Percentiles rank a stretch among this genome's conserved stretches.
phyloP scores from a whole-genome alignment of 2,329 filamentous ascomycete genomes.

The Cladophialophora immunda region DNA sequence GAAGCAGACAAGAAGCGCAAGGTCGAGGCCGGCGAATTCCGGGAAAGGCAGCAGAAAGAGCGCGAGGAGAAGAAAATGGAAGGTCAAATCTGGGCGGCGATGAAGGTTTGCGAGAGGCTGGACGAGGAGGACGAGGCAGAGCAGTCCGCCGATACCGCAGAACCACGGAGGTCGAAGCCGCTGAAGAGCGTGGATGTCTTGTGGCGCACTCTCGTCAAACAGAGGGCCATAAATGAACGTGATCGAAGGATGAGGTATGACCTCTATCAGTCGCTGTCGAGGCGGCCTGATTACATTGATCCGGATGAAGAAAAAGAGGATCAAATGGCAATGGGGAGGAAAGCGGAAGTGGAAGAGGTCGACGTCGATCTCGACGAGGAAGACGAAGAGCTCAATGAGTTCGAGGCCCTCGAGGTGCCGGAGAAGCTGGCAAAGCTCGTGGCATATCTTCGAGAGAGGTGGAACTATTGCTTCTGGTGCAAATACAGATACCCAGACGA shows the following conservation, averaged over 20 bases:
- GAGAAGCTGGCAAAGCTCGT: constrained; percentile 75
- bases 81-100: constrained; percentile 76
- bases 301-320: constrained; percentile 77
- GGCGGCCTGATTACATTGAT: constrained; percentile 73
- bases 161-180: constrained; percentile 54
- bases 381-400: constrained; percentile 81
- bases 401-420: constrained; percentile 71
- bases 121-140: constrained; percentile 53
- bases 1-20: constrained; percentile 67
- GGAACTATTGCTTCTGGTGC: constrained; percentile 95
- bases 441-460: constrained; percentile 72
- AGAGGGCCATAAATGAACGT: constrained; percentile 74
- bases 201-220: constrained; percentile 77
- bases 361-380: constrained; percentile 77
- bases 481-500: constrained; percentile 76
- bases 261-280: constrained; percentile 69
- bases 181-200: constrained; percentile 77
- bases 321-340: constrained; percentile 66
- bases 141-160: constrained; percentile 30
- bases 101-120: constrained; percentile 82
- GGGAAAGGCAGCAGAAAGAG: constrained; percentile 75
- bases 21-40: constrained; percentile 74
- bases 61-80: constrained; percentile 74
- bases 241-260: constrained; percentile 72
- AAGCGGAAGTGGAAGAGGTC: constrained; percentile 56